Evolutionary conservation across 495 filamentous ascomycete species (phyloP), one percentile per base, ranked within the genome.

Genomic region (Thozetella sp.): DNA sequence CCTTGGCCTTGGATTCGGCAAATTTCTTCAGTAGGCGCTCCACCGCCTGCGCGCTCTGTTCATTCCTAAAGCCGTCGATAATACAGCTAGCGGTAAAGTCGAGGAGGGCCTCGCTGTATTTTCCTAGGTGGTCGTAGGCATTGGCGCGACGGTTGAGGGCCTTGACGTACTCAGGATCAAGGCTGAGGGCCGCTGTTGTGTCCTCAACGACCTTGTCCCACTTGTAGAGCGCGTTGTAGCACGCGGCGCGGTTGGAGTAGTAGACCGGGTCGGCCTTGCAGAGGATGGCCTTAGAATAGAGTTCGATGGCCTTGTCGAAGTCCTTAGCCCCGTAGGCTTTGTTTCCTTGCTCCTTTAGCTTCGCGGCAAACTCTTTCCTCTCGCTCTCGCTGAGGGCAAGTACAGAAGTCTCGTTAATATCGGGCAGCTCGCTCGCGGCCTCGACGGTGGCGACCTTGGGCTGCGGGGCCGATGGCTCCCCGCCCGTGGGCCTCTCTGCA

Each of bases 51-150:
- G 94, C 93, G 67, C 90, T 95, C 54, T 81, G 76, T 64, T 97
- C 90, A 74, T 95, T 97, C 71, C 87, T 86, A 82, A 99, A 99
- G 51, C 86, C 87, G 76, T 98, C 96, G 72, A 99, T 97, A 67
- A 99, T 99, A 78, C 95, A 99, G 81, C 93, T 97, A 43, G 96
- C 96, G 19, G 95, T 99, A 75, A 93, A 98, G 74, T 99, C 95
- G 26, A 99, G 84, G 22, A 99, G 87, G 51, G 95, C 96, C 67
- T 97, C 93, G 80, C 93, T 96, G 81, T 88, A 97, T 70, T 89
- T 90, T 54, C 86, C 88, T 3, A 95, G 81, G 66, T 97, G 90
- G 76, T 99, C 95, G 71, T 98, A 98, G 40, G 95, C 95, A 69
- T 92, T 96, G 43, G 95, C 95, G 67, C 95, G 86, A 61, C 95